These are phyloP conservation scores for Ceratobasidium theobromae DNA, from an alignment of 1,284 basidiomycete species.

Conservation along the genomic window DNA sequence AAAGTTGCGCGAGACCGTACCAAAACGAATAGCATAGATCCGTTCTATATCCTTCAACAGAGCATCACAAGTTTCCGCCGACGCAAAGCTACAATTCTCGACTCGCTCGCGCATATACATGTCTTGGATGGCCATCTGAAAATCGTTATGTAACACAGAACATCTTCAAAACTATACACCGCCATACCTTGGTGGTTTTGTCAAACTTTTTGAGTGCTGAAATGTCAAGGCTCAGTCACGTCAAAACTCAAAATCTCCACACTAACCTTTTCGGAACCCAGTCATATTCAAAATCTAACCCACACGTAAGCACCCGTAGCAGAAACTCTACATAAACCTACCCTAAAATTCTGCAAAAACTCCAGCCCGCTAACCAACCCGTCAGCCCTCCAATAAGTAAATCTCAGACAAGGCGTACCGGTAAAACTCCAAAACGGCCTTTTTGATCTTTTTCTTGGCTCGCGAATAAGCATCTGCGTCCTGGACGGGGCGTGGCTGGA, in stretches of 20 bases:
- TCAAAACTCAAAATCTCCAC: background rate
- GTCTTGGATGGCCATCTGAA: background rate
- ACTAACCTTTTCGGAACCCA: slow-evolving; percentile 76
- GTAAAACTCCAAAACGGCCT: slow-evolving; percentile 84
- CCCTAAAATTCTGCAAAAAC: slow-evolving; percentile 82
- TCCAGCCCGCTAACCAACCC: slow-evolving; percentile 60
- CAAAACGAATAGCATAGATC: slow-evolving; percentile 70
- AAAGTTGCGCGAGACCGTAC: slow-evolving; percentile 48
- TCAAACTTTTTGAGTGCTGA: slow-evolving; percentile 87
- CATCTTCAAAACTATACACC: background rate
- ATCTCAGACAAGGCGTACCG: slow-evolving; percentile 51
- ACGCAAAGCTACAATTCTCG: slow-evolving; percentile 40
- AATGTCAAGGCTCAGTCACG: background rate
- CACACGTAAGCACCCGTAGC: background rate
- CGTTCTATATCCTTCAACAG: slow-evolving; percentile 62
- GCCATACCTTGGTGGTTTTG: slow-evolving; percentile 68
- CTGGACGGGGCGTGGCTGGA: slow-evolving; percentile 17
- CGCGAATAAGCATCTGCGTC: slow-evolving; percentile 79
- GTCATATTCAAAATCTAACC: slow-evolving; percentile 79
- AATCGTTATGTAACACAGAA: background rate
- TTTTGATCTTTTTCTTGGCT: slow-evolving; percentile 80
- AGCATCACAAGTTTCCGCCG: background rate
- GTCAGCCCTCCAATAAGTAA: background rate
- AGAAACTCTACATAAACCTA: slow-evolving; percentile 45
- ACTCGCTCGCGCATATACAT: slow-evolving; percentile 37